phyloP scores from a whole-genome alignment of 179 eudicot species.

The Amaranthus tricolor region DNA sequence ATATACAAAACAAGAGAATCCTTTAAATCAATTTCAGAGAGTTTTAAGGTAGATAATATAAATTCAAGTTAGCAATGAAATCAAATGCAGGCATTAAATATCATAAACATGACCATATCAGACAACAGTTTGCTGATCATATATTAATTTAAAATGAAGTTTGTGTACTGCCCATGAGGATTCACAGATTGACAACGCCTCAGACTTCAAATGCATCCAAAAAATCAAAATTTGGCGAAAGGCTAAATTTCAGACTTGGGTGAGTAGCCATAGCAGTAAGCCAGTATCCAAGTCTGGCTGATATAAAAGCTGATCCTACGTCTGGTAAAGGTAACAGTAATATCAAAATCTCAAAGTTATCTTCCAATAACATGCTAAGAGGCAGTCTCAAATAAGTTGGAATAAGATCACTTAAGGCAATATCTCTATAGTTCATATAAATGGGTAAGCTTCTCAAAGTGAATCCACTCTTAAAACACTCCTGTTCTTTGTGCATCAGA shows the following conservation, averaged over 20 bases:
- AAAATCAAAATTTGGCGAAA: too few species aligned
- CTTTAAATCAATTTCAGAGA: conserved; percentile 2
- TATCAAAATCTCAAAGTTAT: background rate
- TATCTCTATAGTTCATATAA: background rate
- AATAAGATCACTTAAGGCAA: background rate
- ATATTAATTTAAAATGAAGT: too few species aligned
- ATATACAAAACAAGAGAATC: background rate
- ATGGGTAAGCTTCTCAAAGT: background rate
- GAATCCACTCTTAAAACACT: background rate
- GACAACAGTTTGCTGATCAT: background rate
- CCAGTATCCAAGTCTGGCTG: background rate
- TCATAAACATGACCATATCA: background rate
- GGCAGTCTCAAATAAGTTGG: background rate
- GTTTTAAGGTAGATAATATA: too few species aligned
- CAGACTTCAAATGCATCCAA: background rate
- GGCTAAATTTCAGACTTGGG: too few species aligned
- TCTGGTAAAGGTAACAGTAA: background rate
- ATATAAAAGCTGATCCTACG: background rate
- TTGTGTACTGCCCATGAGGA: too few species aligned
- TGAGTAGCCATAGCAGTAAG: background rate
- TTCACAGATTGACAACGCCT: background rate
- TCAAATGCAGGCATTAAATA: background rate
- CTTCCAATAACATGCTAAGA: background rate
- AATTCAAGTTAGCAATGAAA: background rate
- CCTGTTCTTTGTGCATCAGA: background rate